A percentile compares a stretch with the other conserved stretches of the same genome.
phyloP scores from a whole-genome alignment of 768 basidiomycete genomes.

The Amanita muscaria region DNA sequence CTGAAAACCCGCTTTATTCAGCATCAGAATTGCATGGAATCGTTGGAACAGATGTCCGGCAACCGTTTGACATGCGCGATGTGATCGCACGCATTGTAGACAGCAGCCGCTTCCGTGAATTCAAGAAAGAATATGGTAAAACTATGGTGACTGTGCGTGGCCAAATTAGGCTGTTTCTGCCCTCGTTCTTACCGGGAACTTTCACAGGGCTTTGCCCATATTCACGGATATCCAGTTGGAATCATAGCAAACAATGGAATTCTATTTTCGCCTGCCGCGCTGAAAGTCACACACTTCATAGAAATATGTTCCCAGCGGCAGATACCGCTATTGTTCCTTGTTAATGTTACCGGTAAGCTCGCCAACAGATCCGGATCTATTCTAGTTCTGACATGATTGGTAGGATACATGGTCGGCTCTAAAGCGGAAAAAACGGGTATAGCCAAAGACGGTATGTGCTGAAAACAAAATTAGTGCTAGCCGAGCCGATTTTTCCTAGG shows the following conservation, averaged over 20 bases:
- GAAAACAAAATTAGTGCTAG: neutral
- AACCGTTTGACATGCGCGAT: slow-evolving; percentile 90
- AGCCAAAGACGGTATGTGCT: slow-evolving; percentile 68
- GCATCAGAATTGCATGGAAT: slow-evolving; percentile 82
- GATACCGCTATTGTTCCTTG: slow-evolving; percentile 87
- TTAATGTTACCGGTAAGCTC: slow-evolving; percentile 76
- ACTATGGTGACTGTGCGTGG: slow-evolving; percentile 76
- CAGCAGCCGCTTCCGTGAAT: slow-evolving; percentile 86
- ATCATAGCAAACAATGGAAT: slow-evolving; percentile 95
- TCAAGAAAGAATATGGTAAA: slow-evolving; percentile 91
- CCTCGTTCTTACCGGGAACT: neutral
- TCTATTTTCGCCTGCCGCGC: slow-evolving; percentile 84
- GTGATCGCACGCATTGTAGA: slow-evolving; percentile 89
- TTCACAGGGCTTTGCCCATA: slow-evolving; percentile 72
- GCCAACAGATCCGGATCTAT: slow-evolving; percentile 9
- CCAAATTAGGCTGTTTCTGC: neutral
- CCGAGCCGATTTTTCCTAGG: slow-evolving; percentile 23
- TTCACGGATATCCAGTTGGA: slow-evolving; percentile 85
- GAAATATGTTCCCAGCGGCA: slow-evolving; percentile 86
- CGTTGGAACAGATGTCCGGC: slow-evolving; percentile 82
- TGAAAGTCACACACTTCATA: slow-evolving; percentile 95
- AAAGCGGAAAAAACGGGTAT: slow-evolving; percentile 93
- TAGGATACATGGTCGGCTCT: slow-evolving; percentile 92
- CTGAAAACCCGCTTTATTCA: slow-evolving; percentile 73
- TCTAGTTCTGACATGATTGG: neutral